A percentile compares a stretch with the other conserved stretches of the same genome.
Evolutionary conservation across 768 basidiomycete genomes (phyloP).

Genomic region (Boletus eberwhitei): DNA sequence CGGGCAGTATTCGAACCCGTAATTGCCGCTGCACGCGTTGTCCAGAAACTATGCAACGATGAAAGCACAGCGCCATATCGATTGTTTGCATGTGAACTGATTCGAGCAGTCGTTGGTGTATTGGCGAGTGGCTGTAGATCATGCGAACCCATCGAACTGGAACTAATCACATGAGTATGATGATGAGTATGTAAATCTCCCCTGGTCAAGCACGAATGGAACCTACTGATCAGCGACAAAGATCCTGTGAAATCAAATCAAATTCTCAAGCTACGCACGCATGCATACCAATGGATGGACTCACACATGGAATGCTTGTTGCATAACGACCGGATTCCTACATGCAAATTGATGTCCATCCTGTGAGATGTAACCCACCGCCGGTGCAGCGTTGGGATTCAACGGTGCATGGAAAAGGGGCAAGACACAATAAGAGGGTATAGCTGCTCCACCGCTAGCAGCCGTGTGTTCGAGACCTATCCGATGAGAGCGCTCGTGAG

Average conservation of each 20-base stretch:
- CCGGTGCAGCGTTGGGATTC: conserved; percentile 24
- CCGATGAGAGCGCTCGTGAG: background rate
- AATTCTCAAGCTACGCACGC: background rate
- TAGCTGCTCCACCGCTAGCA: conserved; percentile 35
- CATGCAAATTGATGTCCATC: conserved; percentile 58
- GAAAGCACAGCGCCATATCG: conserved; percentile 59
- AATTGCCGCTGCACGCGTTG: conserved; percentile 43
- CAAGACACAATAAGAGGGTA: conserved; percentile 53
- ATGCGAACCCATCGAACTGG: conserved; percentile 43
- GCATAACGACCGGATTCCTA: conserved; percentile 49
- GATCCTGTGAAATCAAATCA: conserved; percentile 34
- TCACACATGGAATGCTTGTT: conserved; percentile 60
- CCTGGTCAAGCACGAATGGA: no score
- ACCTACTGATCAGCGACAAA: conserved; percentile 51
- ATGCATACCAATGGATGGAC: conserved; percentile 15
- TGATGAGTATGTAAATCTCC: background rate
- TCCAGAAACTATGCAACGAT: conserved; percentile 55
- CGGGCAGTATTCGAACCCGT: conserved; percentile 28
- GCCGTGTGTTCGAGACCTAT: conserved; percentile 51
- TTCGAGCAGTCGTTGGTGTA: conserved; percentile 40
- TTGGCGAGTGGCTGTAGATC: conserved; percentile 45
- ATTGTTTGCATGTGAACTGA: conserved; percentile 39
- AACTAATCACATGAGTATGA: conserved; percentile 31
- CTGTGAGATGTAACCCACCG: conserved; percentile 46
- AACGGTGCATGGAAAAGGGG: conserved; percentile 49